These are phyloP conservation scores for Acer campestre DNA, from an alignment of 345 rosid genomes.

Conservation along the genomic window DNA sequence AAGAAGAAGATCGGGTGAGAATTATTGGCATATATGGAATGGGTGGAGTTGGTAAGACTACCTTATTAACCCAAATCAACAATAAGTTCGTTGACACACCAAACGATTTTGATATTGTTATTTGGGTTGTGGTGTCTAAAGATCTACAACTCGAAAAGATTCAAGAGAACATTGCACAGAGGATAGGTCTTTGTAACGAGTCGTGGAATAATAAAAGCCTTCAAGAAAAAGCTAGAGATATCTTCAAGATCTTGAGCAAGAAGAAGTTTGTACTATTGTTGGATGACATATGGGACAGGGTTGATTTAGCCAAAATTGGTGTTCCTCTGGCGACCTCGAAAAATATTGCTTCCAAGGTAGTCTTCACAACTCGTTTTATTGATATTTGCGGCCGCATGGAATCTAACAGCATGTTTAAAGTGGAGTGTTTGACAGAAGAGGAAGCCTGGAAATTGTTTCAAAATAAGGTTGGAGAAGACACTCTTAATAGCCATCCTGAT, in stretches of 20 bases:
- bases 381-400: conserved; percentile 18
- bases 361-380: conserved; percentile 10
- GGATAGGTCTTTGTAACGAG: background rate
- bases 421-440: conserved; percentile 1
- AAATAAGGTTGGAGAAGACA: conserved; percentile 5
- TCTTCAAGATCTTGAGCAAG: conserved; percentile 7
- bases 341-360: background rate
- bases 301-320: conserved; percentile 12
- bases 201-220: background rate
- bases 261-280: conserved; percentile 3
- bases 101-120: conserved; percentile 7
- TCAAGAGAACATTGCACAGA: background rate
- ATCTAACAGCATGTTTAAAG: conserved; percentile 2
- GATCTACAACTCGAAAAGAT: conserved; percentile 3
- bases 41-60: conserved; percentile 27
- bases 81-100: background rate
- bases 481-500: conserved; percentile 1
- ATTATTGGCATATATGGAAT: conserved; percentile 17
- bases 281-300: conserved; percentile 13
- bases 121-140: conserved; percentile 12
- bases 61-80: conserved; percentile 16
- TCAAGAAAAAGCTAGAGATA: background rate
- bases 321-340: background rate
- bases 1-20: background rate
- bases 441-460: conserved; percentile 17